Evolutionary conservation across 352 stramenopile species (phyloP), one percentile per base, ranked within the genome.

Genomic region (Phytophthora hybrid): DNA sequence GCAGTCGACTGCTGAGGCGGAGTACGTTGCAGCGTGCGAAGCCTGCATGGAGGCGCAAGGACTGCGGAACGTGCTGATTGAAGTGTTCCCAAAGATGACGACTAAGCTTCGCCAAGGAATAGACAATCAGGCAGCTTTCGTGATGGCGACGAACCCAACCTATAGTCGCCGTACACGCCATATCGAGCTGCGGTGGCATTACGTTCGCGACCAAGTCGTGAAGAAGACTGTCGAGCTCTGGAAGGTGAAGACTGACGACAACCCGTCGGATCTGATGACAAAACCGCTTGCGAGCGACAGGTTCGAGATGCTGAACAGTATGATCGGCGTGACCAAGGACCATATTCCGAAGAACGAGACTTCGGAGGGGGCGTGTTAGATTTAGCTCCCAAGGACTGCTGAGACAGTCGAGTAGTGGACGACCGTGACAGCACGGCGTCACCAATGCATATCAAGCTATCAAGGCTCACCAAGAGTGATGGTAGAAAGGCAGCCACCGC

Each of bases 11-110:
- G 65, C 69, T 23, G 69, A 76, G 31, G 69, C 57, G 10, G 71
- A 77, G 41, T 73, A 77, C 61, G 63, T 73, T 8, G 71, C 61
- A n/a, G 55, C 63, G 5, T 69, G 62, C 31, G 70, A 77, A 31
- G 44, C 70, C 4, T 55, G 10, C 8, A 60, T 69, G 71, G 71
- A 73, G 46, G 61, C 18, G 4, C n/a, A 55, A 31, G 31, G 21
- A 14, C 26, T 63, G 2, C 9, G 9, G 13, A 66, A 76, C n/a
- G 23, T 69, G 4, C 26, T 76, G 14, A 52, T 57, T 11, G 59
- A 77, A 29, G 39, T 70, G 19, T 68, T 72, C 13, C 46, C 54
- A 19, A 10, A 59, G 5, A 26, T 49, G 14, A 60, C 37, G 4
- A 46, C 41, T 1, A 34, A 54, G 31, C 6, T 56, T 23, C 19